Evolutionary conservation across 495 filamentous ascomycete species (phyloP).

Genomic region (Lichina pygmaea): DNA sequence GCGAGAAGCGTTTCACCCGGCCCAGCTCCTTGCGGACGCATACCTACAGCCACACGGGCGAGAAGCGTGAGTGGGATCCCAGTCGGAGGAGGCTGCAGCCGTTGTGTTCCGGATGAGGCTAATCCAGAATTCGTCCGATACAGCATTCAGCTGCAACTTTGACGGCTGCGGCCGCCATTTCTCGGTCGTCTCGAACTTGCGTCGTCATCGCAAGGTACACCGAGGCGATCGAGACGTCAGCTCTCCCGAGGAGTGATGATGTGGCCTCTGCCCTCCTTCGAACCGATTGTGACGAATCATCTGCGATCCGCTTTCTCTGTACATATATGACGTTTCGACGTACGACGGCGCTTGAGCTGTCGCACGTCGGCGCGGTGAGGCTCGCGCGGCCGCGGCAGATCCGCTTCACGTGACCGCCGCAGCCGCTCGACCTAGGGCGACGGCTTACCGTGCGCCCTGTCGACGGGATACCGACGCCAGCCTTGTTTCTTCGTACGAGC

Average conservation of each 20-base stretch:
- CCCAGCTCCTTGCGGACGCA: constrained; percentile 93
- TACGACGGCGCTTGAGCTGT: no score
- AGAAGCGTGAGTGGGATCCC: constrained; percentile 62
- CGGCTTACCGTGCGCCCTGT: no score
- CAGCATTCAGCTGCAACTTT: constrained; percentile 83
- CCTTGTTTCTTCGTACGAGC: no score
- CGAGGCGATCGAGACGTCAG: constrained; percentile 31
- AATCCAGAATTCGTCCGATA: neutral
- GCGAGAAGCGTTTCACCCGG: constrained; percentile 93
- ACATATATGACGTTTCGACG: no score
- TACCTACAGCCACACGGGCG: constrained; percentile 97
- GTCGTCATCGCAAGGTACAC: constrained; percentile 90
- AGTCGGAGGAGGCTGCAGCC: neutral
- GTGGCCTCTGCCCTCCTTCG: neutral
- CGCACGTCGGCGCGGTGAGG: no score
- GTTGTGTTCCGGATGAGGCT: neutral
- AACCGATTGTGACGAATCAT: neutral
- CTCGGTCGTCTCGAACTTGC: constrained; percentile 89
- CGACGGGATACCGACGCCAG: no score
- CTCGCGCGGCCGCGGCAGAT: no score
- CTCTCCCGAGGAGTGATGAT: neutral
- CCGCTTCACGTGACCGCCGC: no score
- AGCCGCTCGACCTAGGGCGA: no score
- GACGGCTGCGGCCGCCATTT: constrained; percentile 92
- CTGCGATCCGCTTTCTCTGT: no score